These are phyloP conservation scores for Waltergamsia citrina DNA, from an alignment of 2,329 filamentous ascomycete species.

Conservation along the genomic window DNA sequence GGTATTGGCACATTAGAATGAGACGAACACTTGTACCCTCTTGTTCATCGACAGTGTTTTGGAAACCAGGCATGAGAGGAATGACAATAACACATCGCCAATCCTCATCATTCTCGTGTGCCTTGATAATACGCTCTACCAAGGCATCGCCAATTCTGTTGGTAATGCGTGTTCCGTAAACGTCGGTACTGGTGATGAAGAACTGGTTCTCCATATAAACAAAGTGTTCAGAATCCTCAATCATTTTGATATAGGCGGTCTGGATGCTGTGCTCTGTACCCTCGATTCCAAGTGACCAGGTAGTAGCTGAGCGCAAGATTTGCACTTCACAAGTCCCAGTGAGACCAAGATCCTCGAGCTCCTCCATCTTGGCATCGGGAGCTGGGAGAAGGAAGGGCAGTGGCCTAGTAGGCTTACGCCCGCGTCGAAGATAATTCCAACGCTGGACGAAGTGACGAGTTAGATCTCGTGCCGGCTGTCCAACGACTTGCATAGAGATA, in stretches of 20 bases:
- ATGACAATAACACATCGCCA: slow-evolving; percentile 90
- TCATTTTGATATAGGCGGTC: slow-evolving; percentile 89
- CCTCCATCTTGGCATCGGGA: slow-evolving; percentile 78
- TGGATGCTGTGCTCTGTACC: slow-evolving; percentile 91
- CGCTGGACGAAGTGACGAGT: slow-evolving; percentile 95
- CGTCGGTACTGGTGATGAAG: slow-evolving; percentile 88
- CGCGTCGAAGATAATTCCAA: slow-evolving; percentile 94
- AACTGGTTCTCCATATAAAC: slow-evolving; percentile 99
- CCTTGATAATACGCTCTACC: slow-evolving; percentile 82
- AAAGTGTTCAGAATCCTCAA: slow-evolving; percentile 91
- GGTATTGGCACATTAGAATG: slow-evolving; percentile 95
- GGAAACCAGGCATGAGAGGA: slow-evolving; percentile 95
- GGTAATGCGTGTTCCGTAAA: slow-evolving; percentile 76
- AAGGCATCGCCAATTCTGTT: slow-evolving; percentile 93
- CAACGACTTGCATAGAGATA: slow-evolving; percentile 94
- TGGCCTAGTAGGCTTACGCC: slow-evolving; percentile 85
- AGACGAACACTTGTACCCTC: slow-evolving; percentile 90
- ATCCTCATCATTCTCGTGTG: slow-evolving; percentile 72
- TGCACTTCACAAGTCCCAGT: slow-evolving; percentile 95
- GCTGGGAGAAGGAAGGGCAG: slow-evolving; percentile 90
- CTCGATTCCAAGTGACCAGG: slow-evolving; percentile 87
- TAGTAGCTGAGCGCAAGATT: slow-evolving; percentile 79
- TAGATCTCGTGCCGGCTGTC: slow-evolving; percentile 86
- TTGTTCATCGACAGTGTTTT: slow-evolving; percentile 89
- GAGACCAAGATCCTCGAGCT: slow-evolving; percentile 79